phyloP scores from a whole-genome alignment of 2,329 filamentous ascomycete genomes.

The Aspergillus unguis region DNA sequence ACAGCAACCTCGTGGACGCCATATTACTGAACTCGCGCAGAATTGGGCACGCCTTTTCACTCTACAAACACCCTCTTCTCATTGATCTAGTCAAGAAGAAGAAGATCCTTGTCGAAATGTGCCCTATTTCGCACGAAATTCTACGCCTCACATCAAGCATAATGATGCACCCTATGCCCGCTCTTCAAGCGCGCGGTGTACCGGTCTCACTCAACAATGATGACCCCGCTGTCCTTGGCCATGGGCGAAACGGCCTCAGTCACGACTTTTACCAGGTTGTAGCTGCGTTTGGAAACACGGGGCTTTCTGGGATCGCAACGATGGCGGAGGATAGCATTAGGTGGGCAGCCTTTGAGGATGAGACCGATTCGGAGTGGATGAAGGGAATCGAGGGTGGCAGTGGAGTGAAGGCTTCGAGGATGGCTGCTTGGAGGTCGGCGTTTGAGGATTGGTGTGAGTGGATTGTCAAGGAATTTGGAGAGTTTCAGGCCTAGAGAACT shows the following conservation, averaged over 20 bases:
- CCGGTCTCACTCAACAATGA: conserved; percentile 15
- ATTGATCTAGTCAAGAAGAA: conserved; percentile 11
- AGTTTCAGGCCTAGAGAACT: too few species aligned
- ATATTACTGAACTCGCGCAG: conserved; percentile 11
- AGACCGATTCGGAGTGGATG: conserved; percentile 6
- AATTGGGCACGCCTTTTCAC: conserved; percentile 13
- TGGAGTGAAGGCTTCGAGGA: conserved; percentile 1
- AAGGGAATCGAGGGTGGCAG: conserved; percentile 1
- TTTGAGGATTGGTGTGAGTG: conserved; percentile 14
- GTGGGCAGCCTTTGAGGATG: conserved; percentile 15
- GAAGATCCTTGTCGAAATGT: conserved; percentile 14
- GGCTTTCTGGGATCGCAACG: conserved; percentile 9
- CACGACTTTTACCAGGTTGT: conserved; percentile 15
- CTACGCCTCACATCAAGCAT: conserved; percentile 13
- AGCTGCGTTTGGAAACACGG: conserved; percentile 12
- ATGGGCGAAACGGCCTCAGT: conserved; percentile 9
- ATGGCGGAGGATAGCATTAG: conserved; percentile 14
- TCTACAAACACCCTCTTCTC: conserved; percentile 14
- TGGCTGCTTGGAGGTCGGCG: conserved; percentile 6
- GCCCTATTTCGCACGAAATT: conserved; percentile 14
- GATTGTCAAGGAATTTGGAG: conserved; percentile 10
- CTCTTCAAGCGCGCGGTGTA: conserved; percentile 10
- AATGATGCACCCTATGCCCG: conserved; percentile 14
- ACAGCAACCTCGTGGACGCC: conserved; percentile 10
- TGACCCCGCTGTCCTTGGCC: conserved; percentile 11